These are phyloP conservation scores for Neofusicoccum laricinum DNA, from an alignment of 2,329 filamentous ascomycete genomes.

Conservation along the genomic window DNA sequence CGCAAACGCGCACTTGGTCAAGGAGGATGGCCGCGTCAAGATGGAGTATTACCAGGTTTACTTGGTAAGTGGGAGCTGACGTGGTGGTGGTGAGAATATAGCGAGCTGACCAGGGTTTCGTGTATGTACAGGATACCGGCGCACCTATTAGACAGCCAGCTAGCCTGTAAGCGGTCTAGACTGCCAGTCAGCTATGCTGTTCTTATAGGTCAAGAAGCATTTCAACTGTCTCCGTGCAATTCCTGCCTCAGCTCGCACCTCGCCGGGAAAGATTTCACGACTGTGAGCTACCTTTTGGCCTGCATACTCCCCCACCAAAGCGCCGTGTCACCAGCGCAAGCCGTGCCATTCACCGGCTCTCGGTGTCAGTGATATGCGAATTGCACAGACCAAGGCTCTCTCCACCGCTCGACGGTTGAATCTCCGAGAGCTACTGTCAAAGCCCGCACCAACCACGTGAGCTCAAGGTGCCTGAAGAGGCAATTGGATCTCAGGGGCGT, in stretches of 20 bases:
- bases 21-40: conserved; percentile 52
- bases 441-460: too few species aligned
- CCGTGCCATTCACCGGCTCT: too few species aligned
- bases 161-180: not conserved
- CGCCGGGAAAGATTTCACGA: not conserved
- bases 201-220: not conserved
- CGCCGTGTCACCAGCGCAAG: not conserved
- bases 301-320: too few species aligned
- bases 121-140: not conserved
- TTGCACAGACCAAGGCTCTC: too few species aligned
- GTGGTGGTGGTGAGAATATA: not conserved
- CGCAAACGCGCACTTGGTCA: conserved; percentile 51
- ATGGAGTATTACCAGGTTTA: conserved; percentile 56
- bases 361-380: too few species aligned
- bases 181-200: not conserved
- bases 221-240: too few species aligned
- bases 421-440: too few species aligned
- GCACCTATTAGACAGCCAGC: not conserved
- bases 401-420: too few species aligned
- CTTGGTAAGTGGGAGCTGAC: conserved; percentile 39
- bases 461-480: too few species aligned
- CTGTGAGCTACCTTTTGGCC: not conserved
- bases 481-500: too few species aligned
- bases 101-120: not conserved
- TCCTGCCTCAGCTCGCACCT: too few species aligned